Evolutionary conservation across 1,284 basidiomycete species (phyloP).

Genomic region (Megacollybia platyphylla): DNA sequence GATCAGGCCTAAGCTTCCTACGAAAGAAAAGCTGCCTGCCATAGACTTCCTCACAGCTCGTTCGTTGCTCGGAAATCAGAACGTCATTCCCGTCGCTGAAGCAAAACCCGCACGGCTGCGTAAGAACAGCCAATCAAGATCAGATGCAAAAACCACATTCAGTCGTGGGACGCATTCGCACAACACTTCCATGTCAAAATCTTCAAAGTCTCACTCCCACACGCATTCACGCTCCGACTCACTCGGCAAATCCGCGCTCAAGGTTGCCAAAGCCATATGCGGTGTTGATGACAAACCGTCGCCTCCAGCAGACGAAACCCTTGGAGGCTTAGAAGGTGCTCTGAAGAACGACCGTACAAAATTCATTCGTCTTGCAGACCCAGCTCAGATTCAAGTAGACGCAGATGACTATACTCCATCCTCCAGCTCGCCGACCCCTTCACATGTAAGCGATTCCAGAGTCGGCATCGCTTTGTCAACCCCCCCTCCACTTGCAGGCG

Average conservation of each 20-base stretch:
- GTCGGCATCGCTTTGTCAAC: slow-evolving; percentile 62
- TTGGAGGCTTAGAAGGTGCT: slow-evolving; percentile 26
- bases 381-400: slow-evolving; percentile 16
- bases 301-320: slow-evolving; percentile 9
- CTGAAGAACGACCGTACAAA: slow-evolving; percentile 28
- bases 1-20: slow-evolving; percentile 16
- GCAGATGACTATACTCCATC: slow-evolving; percentile 5
- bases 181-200: slow-evolving; percentile 30
- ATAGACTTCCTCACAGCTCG: slow-evolving; percentile 49
- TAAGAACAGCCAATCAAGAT: slow-evolving; percentile 3
- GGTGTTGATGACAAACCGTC: slow-evolving; percentile 13
- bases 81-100: slow-evolving; percentile 33
- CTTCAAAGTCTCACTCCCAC: slow-evolving; percentile 29
- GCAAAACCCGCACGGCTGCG: slow-evolving; percentile 8
- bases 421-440: slow-evolving; percentile 15
- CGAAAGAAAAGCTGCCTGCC: slow-evolving; percentile 14
- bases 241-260: slow-evolving; percentile 43
- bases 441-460: slow-evolving; percentile 15
- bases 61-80: slow-evolving; percentile 50
- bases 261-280: slow-evolving; percentile 21
- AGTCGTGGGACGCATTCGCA: slow-evolving; percentile 21
- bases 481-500: slow-evolving; percentile 27
- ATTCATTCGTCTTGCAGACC: slow-evolving; percentile 25
- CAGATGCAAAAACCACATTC: slow-evolving; percentile 6
- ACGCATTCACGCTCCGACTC: slow-evolving; percentile 47